Percentiles rank a stretch among this genome's conserved stretches.
Evolutionary conservation across 805 yeast genomes (phyloP).

Genomic region (Myxozyma vanderwaltii): DNA sequence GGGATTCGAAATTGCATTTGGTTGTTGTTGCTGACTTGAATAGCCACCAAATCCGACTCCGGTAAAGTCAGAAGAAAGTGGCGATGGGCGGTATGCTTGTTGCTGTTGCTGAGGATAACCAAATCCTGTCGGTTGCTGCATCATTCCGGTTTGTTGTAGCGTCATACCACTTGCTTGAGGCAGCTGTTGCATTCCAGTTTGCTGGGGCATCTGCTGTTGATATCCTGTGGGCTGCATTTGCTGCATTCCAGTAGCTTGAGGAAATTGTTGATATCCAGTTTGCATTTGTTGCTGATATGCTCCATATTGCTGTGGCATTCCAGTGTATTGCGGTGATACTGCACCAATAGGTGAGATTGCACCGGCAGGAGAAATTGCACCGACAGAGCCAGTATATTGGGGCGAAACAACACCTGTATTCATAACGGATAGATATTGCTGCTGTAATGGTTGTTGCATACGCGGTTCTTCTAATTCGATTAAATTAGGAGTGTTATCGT

Average conservation of each 20-base stretch:
- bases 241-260: constrained; percentile 13
- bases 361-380: constrained; percentile 10
- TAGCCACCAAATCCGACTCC: constrained; percentile 26
- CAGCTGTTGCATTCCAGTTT: constrained; percentile 33
- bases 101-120: constrained; percentile 82
- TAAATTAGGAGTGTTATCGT: constrained; percentile 42
- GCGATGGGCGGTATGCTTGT: constrained; percentile 10
- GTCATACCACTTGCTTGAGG: constrained; percentile 40
- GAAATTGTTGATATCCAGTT: constrained; percentile 31
- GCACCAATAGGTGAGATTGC: constrained; percentile 13
- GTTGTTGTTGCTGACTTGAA: constrained; percentile 22
- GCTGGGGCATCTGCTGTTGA: constrained; percentile 39
- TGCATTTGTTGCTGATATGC: constrained; percentile 19
- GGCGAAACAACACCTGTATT: constrained; percentile 22
- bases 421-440: constrained; percentile 20
- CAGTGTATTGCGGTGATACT: constrained; percentile 24
- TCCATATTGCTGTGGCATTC: constrained; percentile 7
- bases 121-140: constrained; percentile 82
- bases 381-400: constrained; percentile 14
- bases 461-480: constrained; percentile 53
- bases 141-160: constrained; percentile 38
- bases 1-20: constrained; percentile 5
- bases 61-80: constrained; percentile 15
- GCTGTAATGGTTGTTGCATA: constrained; percentile 52
- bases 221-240: constrained; percentile 38